phyloP scores from a whole-genome alignment of 108 stramenopile genomes.

The Tribonema minus region DNA sequence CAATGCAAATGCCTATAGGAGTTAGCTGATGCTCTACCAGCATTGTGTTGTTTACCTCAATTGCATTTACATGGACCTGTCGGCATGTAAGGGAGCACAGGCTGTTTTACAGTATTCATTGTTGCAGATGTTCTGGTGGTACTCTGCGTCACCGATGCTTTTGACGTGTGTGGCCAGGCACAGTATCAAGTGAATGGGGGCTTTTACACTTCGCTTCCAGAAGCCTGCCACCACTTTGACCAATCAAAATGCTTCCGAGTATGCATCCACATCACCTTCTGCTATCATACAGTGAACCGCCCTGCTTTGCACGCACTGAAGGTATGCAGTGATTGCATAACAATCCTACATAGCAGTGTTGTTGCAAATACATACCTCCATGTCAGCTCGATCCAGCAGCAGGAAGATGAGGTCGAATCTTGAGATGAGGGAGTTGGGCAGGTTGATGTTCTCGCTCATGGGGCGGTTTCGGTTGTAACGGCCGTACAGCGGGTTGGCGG shows the following conservation, averaged over 20 bases:
- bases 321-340: neutral
- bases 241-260: neutral
- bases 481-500: slow-evolving; percentile 96
- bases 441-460: slow-evolving; percentile 84
- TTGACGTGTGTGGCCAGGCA: neutral
- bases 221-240: neutral
- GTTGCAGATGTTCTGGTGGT: neutral
- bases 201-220: neutral
- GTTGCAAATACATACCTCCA: neutral
- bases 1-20: no score
- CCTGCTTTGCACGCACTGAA: neutral
- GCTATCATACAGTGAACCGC: neutral
- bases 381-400: slow-evolving; percentile 66
- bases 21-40: no score
- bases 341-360: no score
- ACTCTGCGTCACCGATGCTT: neutral
- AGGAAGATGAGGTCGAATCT: slow-evolving; percentile 98
- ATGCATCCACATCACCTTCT: no score
- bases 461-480: slow-evolving; percentile 42
- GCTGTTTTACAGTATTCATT: neutral
- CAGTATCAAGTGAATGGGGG: neutral
- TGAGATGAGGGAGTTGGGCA: slow-evolving; percentile 91
- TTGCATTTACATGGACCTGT: no score
- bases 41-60: no score
- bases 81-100: neutral